Evolutionary conservation across 2,329 filamentous ascomycete genomes (phyloP), one percentile per base, ranked within the genome.

Genomic region (Colletotrichum phormii): DNA sequence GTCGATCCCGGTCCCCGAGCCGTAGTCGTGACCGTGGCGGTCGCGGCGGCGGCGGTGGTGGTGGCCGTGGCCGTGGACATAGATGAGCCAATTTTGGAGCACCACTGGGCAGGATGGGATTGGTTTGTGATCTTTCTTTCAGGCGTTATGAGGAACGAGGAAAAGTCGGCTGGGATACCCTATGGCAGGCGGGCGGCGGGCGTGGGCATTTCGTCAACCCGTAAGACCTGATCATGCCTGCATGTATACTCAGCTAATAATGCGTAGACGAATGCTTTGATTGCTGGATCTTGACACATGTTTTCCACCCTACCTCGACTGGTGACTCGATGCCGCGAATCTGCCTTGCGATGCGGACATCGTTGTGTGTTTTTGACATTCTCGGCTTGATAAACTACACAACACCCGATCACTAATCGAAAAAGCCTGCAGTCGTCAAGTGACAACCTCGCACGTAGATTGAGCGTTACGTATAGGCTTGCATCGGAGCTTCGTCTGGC

Each of bases 1-100:
- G 84, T 58, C 77, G 80, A 63, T 62, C 35, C 46, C 67, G 67
- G 24, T 72, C 71, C 35, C 67, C 71, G 1, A 73, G 71, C 62
- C 67, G 63, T 46, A 55, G 37, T 68, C 71, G 71, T 11, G 71
- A 71, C 7, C 71, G 61, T n/a, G 60, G 54, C 13, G 33, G 62
- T 6, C 33, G 62, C 26, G 62, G 61, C 29, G 35, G 49, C 35
- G 65, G 46, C n/a, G 67, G 68, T 9, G 51, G 58, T 15, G 37
- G 66, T 35, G 65, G 46, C 15, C 61, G 68, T 13, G 51, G 58
- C n/a, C 57, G 71, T 15, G 57, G 61, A 26, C 63, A 72, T 9
- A 68, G 71, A 67, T 73, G 71, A 73, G 33, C 13, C 13, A 54
- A 2, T 18, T 6, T 8, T 57, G 37, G 8, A 54, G 59, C 49